phyloP scores from a whole-genome alignment of 495 filamentous ascomycete genomes.

The Viridothelium virens region DNA sequence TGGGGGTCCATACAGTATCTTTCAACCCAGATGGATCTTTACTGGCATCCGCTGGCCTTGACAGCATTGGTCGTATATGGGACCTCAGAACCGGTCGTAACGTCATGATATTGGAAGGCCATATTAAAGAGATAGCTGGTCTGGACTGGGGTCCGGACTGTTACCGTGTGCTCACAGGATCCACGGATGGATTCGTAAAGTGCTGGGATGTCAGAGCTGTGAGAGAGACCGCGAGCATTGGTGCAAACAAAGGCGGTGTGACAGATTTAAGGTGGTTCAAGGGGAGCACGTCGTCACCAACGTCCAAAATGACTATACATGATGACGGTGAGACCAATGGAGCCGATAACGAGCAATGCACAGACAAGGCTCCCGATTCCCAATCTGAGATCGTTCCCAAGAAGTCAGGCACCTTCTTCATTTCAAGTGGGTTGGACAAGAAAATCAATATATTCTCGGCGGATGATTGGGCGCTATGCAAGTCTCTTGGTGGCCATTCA shows the following conservation, averaged over 20 bases:
- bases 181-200: conserved; percentile 92
- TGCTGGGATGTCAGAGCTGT: conserved; percentile 96
- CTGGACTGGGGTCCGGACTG: conserved; percentile 90
- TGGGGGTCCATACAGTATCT: conserved; percentile 78
- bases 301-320: conserved; percentile 23
- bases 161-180: conserved; percentile 77
- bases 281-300: conserved; percentile 57
- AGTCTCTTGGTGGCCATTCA: conserved; percentile 80
- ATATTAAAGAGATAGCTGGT: conserved; percentile 87
- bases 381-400: conserved; percentile 37
- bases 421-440: conserved; percentile 86
- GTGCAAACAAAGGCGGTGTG: conserved; percentile 85
- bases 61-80: conserved; percentile 94
- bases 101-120: conserved; percentile 91
- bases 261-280: conserved; percentile 93
- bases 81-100: conserved; percentile 89
- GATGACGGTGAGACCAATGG: conserved; percentile 16
- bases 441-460: conserved; percentile 92
- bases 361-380: conserved; percentile 11
- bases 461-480: conserved; percentile 89
- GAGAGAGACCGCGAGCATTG: conserved; percentile 69
- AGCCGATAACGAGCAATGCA: conserved; percentile 46
- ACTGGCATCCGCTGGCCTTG: conserved; percentile 79
- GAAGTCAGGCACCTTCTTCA: conserved; percentile 79
- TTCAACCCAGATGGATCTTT: conserved; percentile 90